These are phyloP conservation scores for Oryza officinalis DNA, from an alignment of 176 grass and related monocot genomes.

Conservation along the genomic window DNA sequence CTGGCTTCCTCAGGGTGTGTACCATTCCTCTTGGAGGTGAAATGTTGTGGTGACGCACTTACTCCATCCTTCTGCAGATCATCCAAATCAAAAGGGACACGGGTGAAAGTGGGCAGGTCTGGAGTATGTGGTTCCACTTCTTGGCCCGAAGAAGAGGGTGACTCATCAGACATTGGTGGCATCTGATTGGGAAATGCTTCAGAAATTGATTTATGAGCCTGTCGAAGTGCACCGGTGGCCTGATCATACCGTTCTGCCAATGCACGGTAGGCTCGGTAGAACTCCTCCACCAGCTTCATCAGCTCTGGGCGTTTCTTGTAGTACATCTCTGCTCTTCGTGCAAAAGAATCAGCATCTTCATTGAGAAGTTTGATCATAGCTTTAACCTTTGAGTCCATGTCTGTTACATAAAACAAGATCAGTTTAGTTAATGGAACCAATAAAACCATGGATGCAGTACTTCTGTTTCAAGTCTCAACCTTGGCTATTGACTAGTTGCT, in stretches of 20 bases:
- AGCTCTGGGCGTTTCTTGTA: slow-evolving; percentile 97
- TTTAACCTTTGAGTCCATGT: slow-evolving; percentile 88
- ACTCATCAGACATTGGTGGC: slow-evolving; percentile 63
- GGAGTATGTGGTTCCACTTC: slow-evolving; percentile 56
- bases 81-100: slow-evolving; percentile 55
- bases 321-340: slow-evolving; percentile 95
- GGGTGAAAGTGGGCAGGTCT: slow-evolving; percentile 43
- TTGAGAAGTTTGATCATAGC: slow-evolving; percentile 96
- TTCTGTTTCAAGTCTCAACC: slow-evolving; percentile 11
- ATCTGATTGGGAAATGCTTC: slow-evolving; percentile 89
- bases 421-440: slow-evolving; percentile 28
- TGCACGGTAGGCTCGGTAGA: slow-evolving; percentile 84
- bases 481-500: neutral
- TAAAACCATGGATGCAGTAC: slow-evolving; percentile 11
- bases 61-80: slow-evolving; percentile 59
- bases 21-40: slow-evolving; percentile 61
- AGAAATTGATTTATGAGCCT: slow-evolving; percentile 84
- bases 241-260: slow-evolving; percentile 88
- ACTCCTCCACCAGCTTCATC: slow-evolving; percentile 92
- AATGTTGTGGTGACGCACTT: slow-evolving; percentile 34
- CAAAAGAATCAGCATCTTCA: slow-evolving; percentile 98
- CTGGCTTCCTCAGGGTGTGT: slow-evolving; percentile 64
- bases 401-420: slow-evolving; percentile 55
- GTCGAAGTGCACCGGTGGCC: slow-evolving; percentile 69
- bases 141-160: slow-evolving; percentile 42